Evolutionary conservation across 345 rosid species (phyloP).

Genomic region (Syzygium aromaticum): DNA sequence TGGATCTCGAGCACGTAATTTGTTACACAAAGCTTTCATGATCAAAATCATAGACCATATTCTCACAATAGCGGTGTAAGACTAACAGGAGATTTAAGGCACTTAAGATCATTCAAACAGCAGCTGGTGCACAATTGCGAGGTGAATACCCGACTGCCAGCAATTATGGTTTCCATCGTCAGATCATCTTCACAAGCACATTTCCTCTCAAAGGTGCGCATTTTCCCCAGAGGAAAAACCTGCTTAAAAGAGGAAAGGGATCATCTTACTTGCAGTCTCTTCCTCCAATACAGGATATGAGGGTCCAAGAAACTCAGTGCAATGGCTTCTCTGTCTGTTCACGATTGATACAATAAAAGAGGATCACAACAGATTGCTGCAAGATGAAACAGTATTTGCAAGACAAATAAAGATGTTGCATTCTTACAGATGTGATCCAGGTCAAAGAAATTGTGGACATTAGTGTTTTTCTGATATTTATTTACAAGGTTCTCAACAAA

Average conservation of each 20-base stretch:
- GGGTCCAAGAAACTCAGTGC: background rate
- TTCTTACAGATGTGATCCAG: background rate
- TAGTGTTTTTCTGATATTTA: background rate
- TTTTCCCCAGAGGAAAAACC: background rate
- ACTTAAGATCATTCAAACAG: background rate
- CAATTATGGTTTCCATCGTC: background rate
- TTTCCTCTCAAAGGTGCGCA: background rate
- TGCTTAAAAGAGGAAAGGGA: background rate
- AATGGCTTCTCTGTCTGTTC: background rate
- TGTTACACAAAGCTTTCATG: background rate
- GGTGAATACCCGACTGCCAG: background rate
- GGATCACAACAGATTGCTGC: background rate
- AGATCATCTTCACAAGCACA: background rate
- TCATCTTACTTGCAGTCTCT: background rate
- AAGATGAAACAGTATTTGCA: background rate
- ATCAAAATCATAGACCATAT: background rate
- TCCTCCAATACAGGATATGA: background rate
- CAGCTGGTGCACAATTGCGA: background rate
- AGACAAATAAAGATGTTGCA: background rate
- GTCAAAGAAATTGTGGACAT: background rate
- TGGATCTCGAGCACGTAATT: background rate
- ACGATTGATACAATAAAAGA: background rate
- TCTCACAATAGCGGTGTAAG: background rate
- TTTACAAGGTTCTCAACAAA: background rate
- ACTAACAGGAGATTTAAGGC: background rate